These are phyloP conservation scores for Penicillium coffeae DNA, from an alignment of 495 filamentous ascomycete genomes.

Conservation along the genomic window DNA sequence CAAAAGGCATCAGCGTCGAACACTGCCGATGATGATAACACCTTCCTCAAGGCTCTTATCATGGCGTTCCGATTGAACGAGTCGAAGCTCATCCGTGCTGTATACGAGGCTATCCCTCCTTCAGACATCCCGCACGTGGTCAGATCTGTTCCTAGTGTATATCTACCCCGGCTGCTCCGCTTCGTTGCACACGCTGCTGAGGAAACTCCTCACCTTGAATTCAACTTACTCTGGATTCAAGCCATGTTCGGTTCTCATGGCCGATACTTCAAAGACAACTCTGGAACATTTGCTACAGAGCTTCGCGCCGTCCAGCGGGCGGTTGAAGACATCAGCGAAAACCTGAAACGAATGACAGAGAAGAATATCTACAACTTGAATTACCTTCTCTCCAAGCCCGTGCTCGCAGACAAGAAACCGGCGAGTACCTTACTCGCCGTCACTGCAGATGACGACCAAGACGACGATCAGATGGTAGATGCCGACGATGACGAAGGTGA, in stretches of 20 bases:
- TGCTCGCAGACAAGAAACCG: constrained; percentile 33
- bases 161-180: constrained; percentile 73
- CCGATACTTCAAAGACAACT: constrained; percentile 73
- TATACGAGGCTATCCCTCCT: constrained; percentile 80
- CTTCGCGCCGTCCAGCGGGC: constrained; percentile 73
- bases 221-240: constrained; percentile 89
- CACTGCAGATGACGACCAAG: constrained; percentile 23
- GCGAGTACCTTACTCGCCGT: constrained; percentile 25
- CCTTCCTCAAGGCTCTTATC: constrained; percentile 86
- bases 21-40: constrained; percentile 50
- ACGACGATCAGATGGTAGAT: constrained; percentile 34
- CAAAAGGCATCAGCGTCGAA: constrained; percentile 28
- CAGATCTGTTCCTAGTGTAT: constrained; percentile 75
- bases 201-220: constrained; percentile 87
- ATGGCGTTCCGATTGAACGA: constrained; percentile 97
- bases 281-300: constrained; percentile 71
- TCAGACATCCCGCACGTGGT: constrained; percentile 75
- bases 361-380: constrained; percentile 83
- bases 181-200: constrained; percentile 87
- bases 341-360: constrained; percentile 71
- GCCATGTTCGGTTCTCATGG: constrained; percentile 79
- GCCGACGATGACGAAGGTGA: constrained; percentile 36
- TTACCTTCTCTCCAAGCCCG: constrained; percentile 60
- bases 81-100: constrained; percentile 65
- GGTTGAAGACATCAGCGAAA: constrained; percentile 70